A percentile compares a stretch with the other conserved stretches of the same genome.
Conservation (phyloP, 2,329 filamentous ascomycete species). For the Fusarium penzigii region DNA sequence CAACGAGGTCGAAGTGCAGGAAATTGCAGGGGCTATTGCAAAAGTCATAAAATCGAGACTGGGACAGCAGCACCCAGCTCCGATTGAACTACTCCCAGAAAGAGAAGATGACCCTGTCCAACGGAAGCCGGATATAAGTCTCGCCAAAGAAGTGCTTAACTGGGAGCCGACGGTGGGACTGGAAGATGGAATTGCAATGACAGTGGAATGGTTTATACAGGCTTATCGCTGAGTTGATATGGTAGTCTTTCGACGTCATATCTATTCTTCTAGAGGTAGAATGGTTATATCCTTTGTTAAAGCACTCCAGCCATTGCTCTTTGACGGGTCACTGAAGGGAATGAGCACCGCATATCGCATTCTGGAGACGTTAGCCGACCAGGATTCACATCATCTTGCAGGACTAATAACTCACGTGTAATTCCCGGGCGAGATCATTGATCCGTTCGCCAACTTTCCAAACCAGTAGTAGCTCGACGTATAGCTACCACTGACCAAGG, state of each 20-base stretch:
- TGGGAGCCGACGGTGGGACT: conserved; percentile 13
- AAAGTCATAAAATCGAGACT: conserved; percentile 14
- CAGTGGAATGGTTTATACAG: conserved; percentile 22
- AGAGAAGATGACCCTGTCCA: conserved; percentile 20
- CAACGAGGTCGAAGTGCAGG: conserved; percentile 12
- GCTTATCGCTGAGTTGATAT: not conserved
- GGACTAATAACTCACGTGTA: conserved; percentile 9
- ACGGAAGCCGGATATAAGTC: conserved; percentile 15
- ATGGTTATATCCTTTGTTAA: not conserved
- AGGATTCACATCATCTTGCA: not conserved
- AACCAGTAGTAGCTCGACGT: conserved; percentile 26
- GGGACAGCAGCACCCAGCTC: conserved; percentile 2
- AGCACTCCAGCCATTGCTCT: conserved; percentile 25
- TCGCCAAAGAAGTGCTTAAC: conserved; percentile 10
- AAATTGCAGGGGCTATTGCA: conserved; percentile 16
- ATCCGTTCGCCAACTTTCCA: conserved; percentile 28
- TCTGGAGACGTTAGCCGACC: not conserved
- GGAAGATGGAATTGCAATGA: conserved; percentile 15
- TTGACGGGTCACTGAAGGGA: conserved; percentile 23
- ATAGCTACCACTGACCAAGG: conserved; percentile 18
- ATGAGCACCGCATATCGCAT: conserved; percentile 27
- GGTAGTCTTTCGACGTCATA: too few species aligned
- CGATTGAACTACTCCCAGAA: conserved; percentile 8
- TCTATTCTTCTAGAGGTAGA: too few species aligned
- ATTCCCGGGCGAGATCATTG: conserved; percentile 24